phyloP scores from a whole-genome alignment of 2,329 filamentous ascomycete genomes.

The Teratosphaeria nubilosa region DNA sequence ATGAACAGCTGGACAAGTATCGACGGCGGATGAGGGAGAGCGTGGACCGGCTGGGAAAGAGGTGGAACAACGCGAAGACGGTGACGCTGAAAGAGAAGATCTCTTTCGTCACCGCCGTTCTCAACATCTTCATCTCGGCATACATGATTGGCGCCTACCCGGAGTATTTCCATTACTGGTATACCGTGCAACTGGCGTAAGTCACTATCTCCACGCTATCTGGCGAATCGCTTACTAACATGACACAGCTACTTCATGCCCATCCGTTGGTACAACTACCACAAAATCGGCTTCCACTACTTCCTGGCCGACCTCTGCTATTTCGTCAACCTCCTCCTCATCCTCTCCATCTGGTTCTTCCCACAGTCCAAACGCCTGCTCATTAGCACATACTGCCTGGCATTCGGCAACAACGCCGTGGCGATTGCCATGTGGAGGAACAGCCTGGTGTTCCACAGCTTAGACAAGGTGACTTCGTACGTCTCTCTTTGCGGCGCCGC shows the following conservation, averaged over 20 bases:
- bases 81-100: constrained; percentile 89
- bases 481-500: background rate
- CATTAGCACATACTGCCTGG: constrained; percentile 82
- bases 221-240: constrained; percentile 5
- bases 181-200: constrained; percentile 35
- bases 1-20: constrained; percentile 89
- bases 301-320: constrained; percentile 97
- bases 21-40: constrained; percentile 74
- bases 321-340: constrained; percentile 82
- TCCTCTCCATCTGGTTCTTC: constrained; percentile 81
- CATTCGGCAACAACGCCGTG: constrained; percentile 92
- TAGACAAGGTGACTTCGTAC: constrained; percentile 89
- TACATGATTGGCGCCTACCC: constrained; percentile 83
- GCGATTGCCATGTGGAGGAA: constrained; percentile 99
- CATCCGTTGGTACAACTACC: constrained; percentile 84
- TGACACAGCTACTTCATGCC: constrained; percentile 78
- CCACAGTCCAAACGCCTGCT: constrained; percentile 84
- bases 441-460: constrained; percentile 92
- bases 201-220: constrained; percentile 2
- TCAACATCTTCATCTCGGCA: constrained; percentile 95
- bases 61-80: constrained; percentile 81
- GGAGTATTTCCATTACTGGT: constrained; percentile 86
- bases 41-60: constrained; percentile 74
- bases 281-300: constrained; percentile 86
- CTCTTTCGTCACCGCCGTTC: constrained; percentile 88